Percentiles rank a stretch among this genome's conserved stretches.
These are phyloP conservation scores for Russula dissimulans DNA, from an alignment of 768 basidiomycete species.

Conservation along the genomic window DNA sequence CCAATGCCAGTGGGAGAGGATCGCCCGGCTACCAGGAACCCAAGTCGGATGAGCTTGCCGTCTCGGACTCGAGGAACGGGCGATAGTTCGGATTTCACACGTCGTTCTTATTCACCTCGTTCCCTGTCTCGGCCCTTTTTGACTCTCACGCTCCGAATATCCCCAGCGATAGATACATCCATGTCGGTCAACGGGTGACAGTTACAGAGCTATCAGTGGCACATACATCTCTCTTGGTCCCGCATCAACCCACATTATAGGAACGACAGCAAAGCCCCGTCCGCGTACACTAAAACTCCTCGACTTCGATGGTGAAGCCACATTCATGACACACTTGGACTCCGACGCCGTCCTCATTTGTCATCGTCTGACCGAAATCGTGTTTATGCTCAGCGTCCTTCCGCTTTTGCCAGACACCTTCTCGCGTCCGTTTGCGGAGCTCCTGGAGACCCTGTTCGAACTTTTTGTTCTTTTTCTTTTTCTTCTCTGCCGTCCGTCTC, in stretches of 20 bases:
- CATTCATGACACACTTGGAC: constrained; percentile 80
- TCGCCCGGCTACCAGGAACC: constrained; percentile 8
- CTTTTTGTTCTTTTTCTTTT: constrained; percentile 85
- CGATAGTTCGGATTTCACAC: constrained; percentile 2
- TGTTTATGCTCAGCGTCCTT: constrained; percentile 87
- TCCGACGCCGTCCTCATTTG: constrained; percentile 42
- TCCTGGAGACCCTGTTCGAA: constrained; percentile 87
- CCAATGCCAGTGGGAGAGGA: neutral
- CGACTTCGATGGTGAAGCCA: constrained; percentile 86
- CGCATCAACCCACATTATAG: neutral
- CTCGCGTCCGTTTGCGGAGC: constrained; percentile 73
- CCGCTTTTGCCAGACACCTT: constrained; percentile 82
- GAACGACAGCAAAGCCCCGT: neutral
- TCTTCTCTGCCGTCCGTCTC: constrained; percentile 68
- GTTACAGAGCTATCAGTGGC: neutral
- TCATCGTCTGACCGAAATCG: constrained; percentile 56
- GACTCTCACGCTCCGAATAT: neutral
- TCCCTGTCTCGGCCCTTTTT: neutral
- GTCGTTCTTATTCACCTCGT: neutral
- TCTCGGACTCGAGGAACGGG: constrained; percentile 19
- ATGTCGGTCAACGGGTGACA: neutral
- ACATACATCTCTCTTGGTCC: neutral
- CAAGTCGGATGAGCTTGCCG: constrained; percentile 13
- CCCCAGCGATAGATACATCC: neutral
- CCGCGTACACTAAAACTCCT: constrained; percentile 47